Conservation (phyloP, 441 rosid genomes). For the Jatropha multifida region DNA sequence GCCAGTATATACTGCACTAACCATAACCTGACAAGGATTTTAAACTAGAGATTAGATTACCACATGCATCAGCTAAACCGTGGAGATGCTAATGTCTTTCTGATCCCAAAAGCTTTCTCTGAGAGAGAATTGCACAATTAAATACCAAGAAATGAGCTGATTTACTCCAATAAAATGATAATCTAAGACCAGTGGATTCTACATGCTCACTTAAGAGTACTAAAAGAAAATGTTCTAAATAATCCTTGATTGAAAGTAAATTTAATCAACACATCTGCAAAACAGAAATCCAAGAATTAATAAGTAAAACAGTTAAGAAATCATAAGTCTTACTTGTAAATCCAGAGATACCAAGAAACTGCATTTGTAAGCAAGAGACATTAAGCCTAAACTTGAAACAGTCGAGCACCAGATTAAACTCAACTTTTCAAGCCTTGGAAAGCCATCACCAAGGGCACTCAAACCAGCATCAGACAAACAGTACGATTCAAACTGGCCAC, state of each 20-base stretch:
- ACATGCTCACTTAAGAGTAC: neutral
- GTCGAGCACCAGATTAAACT: constrained; percentile 86
- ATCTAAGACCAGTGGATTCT: neutral
- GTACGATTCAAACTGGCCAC: constrained; percentile 37
- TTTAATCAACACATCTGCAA: neutral
- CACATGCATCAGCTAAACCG: neutral
- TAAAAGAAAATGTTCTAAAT: neutral
- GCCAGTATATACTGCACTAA: neutral
- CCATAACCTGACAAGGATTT: neutral
- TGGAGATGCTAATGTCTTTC: neutral
- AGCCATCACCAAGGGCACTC: constrained; percentile 60
- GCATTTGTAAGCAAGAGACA: constrained; percentile 63
- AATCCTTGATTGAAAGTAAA: neutral
- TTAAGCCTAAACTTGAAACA: constrained; percentile 64
- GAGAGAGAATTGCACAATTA: neutral
- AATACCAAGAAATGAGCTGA: neutral
- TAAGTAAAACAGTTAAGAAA: neutral
- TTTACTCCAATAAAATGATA: neutral
- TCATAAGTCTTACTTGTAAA: constrained; percentile 53
- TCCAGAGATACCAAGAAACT: constrained; percentile 65
- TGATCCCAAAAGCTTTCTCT: neutral
- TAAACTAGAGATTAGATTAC: neutral
- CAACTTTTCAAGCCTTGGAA: constrained; percentile 64
- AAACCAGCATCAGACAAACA: constrained; percentile 74
- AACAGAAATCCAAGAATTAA: neutral